Evolutionary conservation across 176 grass and related monocot genomes (phyloP).

Genomic region (Luzula sylvatica): DNA sequence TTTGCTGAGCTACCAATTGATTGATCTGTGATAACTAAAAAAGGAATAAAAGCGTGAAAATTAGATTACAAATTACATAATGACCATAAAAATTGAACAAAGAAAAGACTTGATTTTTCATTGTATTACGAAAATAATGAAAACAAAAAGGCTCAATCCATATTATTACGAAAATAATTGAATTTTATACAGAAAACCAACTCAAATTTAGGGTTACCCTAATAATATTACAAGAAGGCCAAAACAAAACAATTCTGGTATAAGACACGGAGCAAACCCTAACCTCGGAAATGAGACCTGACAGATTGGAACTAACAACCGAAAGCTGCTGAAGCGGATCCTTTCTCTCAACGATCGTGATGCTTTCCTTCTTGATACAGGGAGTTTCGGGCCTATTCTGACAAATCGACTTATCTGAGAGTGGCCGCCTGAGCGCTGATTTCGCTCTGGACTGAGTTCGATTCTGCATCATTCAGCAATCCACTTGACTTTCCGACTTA

Average conservation of each 20-base stretch:
- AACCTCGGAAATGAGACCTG: constrained; percentile 17
- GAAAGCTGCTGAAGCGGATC: background rate
- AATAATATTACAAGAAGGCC: too few relatives aligned
- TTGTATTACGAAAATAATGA: too few relatives aligned
- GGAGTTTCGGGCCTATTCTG: background rate
- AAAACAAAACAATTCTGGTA: constrained; percentile 1
- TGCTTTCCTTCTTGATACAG: constrained; percentile 5
- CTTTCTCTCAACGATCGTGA: background rate
- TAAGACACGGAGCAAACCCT: too few relatives aligned
- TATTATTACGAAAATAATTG: too few relatives aligned
- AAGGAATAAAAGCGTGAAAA: constrained; percentile 5
- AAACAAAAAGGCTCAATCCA: too few relatives aligned
- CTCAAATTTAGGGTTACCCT: too few relatives aligned
- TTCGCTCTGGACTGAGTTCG: background rate
- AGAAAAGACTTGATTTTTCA: too few relatives aligned
- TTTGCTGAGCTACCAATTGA: constrained; percentile 38
- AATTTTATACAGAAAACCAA: too few relatives aligned
- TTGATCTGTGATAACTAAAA: constrained; percentile 42
- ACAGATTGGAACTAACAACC: constrained; percentile 12
- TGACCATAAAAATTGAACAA: constrained; percentile 12
- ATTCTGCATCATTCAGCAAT: background rate
- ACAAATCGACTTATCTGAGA: constrained; percentile 4
- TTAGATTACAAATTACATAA: constrained; percentile 2
- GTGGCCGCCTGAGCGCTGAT: background rate
- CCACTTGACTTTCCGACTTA: background rate